phyloP scores from a whole-genome alignment of 2,329 filamentous ascomycete species.

The Blastomyces emzantsi region DNA sequence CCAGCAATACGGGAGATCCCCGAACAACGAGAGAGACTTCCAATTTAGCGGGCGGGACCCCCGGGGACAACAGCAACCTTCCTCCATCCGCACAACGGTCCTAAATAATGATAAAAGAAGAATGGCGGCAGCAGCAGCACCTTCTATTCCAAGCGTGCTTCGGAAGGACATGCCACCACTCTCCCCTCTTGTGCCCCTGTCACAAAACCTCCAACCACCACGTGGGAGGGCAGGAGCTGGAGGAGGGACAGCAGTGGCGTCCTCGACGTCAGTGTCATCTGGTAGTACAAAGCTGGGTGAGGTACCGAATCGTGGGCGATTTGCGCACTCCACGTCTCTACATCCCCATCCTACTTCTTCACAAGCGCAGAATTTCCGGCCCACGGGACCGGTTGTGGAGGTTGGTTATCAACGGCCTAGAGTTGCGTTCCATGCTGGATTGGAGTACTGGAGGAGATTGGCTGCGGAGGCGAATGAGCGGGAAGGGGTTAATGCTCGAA shows the following conservation, averaged over 20 bases:
- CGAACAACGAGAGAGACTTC: not conserved
- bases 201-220: conserved; percentile 4
- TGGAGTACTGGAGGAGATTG: conserved; percentile 6
- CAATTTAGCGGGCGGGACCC: not conserved
- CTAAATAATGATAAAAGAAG: not conserved
- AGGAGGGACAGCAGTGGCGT: not conserved
- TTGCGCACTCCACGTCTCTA: not conserved
- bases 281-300: conserved; percentile 7
- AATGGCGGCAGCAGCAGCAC: not conserved
- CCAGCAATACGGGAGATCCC: not conserved
- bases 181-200: conserved; percentile 6
- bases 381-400: conserved; percentile 4
- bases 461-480: not conserved
- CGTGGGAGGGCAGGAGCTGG: not conserved
- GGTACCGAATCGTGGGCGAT: not conserved
- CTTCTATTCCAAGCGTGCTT: not conserved
- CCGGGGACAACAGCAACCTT: not conserved
- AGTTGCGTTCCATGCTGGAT: conserved; percentile 4
- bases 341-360: not conserved
- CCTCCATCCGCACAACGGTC: not conserved
- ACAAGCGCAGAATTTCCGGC: not conserved
- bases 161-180: conserved; percentile 3
- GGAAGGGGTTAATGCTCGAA: not conserved
- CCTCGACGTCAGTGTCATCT: conserved; percentile 6
- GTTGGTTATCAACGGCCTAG: conserved; percentile 5